Evolutionary conservation across 768 basidiomycete genomes (phyloP).

Genomic region (Trametes gibbosa): DNA sequence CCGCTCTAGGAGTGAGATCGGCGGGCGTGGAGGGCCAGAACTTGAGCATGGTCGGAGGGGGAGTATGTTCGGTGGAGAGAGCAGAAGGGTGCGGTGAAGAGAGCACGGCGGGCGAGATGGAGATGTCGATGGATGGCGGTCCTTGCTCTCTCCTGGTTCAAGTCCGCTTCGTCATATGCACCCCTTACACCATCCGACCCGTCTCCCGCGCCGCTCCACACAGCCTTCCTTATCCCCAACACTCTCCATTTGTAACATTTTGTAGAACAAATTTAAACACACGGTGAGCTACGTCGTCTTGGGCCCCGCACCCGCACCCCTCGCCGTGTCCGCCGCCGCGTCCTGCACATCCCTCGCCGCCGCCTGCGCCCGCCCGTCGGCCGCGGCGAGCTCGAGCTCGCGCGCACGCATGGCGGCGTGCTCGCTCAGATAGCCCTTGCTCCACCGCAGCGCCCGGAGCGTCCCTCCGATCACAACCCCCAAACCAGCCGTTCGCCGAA

Average conservation of each 20-base stretch:
- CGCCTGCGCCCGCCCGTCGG: constrained; percentile 19
- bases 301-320: neutral
- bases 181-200: neutral
- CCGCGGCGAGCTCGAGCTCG: constrained; percentile 24
- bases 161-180: constrained; percentile 1
- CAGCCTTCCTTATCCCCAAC: neutral
- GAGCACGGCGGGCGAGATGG: neutral
- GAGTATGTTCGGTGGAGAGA: neutral
- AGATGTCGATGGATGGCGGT: neutral
- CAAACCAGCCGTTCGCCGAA: constrained; percentile 46
- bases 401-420: constrained; percentile 25
- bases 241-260: neutral
- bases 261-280: neutral
- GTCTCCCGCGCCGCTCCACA: constrained; percentile 3
- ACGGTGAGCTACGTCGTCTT: neutral
- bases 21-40: constrained; percentile 55
- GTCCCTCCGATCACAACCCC: constrained; percentile 57
- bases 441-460: constrained; percentile 41
- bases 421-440: constrained; percentile 26
- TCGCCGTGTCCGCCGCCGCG: constrained; percentile 8
- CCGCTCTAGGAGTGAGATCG: constrained; percentile 53
- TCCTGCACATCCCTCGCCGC: constrained; percentile 2
- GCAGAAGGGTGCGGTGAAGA: neutral
- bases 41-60: constrained; percentile 51
- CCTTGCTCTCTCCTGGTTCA: neutral